These are phyloP conservation scores for Glutinoglossum americanum DNA, from an alignment of 495 filamentous ascomycete genomes.

Conservation along the genomic window DNA sequence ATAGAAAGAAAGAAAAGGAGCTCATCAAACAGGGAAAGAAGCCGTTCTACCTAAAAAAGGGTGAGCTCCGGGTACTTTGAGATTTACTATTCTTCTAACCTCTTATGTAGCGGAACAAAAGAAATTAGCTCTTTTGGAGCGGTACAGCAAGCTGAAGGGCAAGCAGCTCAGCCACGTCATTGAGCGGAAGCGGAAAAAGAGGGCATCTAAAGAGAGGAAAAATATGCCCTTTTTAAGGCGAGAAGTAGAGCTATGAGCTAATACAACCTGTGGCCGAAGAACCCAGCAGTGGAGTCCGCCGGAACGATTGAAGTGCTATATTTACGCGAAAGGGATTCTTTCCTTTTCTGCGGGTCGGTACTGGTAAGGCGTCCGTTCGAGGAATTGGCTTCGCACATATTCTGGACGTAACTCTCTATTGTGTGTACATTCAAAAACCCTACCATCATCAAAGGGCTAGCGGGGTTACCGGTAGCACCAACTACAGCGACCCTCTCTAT, in stretches of 20 bases:
- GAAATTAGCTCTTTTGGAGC: constrained; percentile 56
- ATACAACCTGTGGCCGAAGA: background rate
- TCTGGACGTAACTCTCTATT: too few relatives aligned
- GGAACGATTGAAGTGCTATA: background rate
- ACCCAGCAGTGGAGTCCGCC: background rate
- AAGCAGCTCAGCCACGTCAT: constrained; percentile 56
- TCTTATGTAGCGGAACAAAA: constrained; percentile 44
- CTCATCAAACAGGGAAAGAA: constrained; percentile 68
- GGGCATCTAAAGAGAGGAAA: constrained; percentile 58
- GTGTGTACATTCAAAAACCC: too few relatives aligned
- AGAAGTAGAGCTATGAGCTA: constrained; percentile 8
- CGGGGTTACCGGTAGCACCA: too few relatives aligned
- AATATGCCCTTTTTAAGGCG: constrained; percentile 48
- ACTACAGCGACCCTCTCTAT: background rate
- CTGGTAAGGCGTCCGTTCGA: background rate
- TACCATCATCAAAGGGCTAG: too few relatives aligned
- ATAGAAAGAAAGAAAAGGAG: constrained; percentile 66
- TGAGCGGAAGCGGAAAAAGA: constrained; percentile 70
- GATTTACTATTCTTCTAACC: constrained; percentile 1
- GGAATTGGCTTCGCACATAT: background rate
- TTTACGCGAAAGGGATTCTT: background rate
- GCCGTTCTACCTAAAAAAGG: constrained; percentile 78
- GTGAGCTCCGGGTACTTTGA: constrained; percentile 5
- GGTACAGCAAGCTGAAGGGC: constrained; percentile 58
- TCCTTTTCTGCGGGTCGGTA: too few relatives aligned